Evolutionary conservation across 1,139 yeast species (phyloP), one percentile per base, ranked within the genome.

Genomic region (Nakaseomyces uthaithaninus): DNA sequence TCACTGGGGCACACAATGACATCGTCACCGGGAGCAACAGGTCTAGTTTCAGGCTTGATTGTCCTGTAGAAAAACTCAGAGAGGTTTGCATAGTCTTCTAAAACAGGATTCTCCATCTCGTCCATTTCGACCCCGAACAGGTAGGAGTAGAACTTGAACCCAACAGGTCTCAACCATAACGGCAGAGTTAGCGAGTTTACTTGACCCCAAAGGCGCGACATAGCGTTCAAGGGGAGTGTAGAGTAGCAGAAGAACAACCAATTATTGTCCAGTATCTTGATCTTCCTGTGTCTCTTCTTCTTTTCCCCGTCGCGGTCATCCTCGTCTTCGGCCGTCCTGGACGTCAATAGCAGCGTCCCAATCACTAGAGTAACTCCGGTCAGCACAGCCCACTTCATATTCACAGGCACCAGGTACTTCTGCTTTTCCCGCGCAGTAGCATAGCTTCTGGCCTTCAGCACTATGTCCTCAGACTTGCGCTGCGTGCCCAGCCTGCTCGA

Each of bases 191-290:
- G 72, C 43, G 80, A 80, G 60, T 93, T 91, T 46, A 91, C 75
- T 52, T 75, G 77, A 22, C 99, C 99, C 99, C 99, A 93, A 38
- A 89, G 65, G 45, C 98, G 73, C 1, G 96, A 87, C 38, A 87
- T 71, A 4, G 95, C 85, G 57, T 91, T 87, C 56, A 93, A 71
- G 1, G 99, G 99, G 33, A 93, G 69, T 1, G 96, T 82, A 4
- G 89, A 79, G 61, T 91, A 89, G 18, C 93, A 83, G 55, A 85
- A 87, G 44, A 89, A 75, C 35, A 82, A 79, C 95, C 95, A 86
- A 18, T 93, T 81, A 51, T 81, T 77, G 40, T 58, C 53, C 38
- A 57, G 50, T 9, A 60, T 59, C 33, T 49, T 50, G 17, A 59
- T 50, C 17, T 46, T 45, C 17, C 45, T 38, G 16, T 48, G 39